A percentile compares a stretch with the other conserved stretches of the same genome.
These are phyloP conservation scores for Apiosordaria backusii DNA, from an alignment of 495 filamentous ascomycete genomes.

Conservation along the genomic window DNA sequence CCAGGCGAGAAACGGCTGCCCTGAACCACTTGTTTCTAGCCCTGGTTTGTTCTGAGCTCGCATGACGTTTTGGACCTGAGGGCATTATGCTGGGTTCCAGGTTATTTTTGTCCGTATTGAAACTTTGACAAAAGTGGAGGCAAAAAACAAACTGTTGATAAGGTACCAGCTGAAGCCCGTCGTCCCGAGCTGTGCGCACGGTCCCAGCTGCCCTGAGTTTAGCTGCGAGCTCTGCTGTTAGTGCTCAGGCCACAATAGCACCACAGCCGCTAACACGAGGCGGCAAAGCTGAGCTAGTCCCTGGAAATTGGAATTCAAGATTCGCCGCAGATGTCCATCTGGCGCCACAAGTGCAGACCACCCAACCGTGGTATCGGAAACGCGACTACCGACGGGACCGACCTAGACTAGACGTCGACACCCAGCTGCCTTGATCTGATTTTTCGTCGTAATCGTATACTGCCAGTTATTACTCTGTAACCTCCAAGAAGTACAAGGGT, in stretches of 20 bases:
- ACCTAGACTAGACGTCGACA: no score
- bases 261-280: background rate
- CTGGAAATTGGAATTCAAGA: background rate
- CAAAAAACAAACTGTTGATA: background rate
- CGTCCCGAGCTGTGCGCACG: background rate
- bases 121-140: background rate
- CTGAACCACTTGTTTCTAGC: background rate
- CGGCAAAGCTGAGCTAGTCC: background rate
- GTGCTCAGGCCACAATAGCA: no score
- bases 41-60: no score
- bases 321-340: background rate
- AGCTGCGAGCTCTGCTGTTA: background rate
- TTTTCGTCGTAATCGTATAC: background rate
- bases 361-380: conserved; percentile 4
- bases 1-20: background rate
- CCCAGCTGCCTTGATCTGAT: background rate
- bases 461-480: background rate
- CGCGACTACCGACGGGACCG: conserved; percentile 2
- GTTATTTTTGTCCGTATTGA: background rate
- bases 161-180: background rate
- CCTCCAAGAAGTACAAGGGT: background rate
- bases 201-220: background rate
- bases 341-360: background rate
- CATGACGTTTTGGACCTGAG: background rate
- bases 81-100: background rate